Evolutionary conservation across 2,329 filamentous ascomycete genomes (phyloP).

Genomic region (Ciborinia camelliae): DNA sequence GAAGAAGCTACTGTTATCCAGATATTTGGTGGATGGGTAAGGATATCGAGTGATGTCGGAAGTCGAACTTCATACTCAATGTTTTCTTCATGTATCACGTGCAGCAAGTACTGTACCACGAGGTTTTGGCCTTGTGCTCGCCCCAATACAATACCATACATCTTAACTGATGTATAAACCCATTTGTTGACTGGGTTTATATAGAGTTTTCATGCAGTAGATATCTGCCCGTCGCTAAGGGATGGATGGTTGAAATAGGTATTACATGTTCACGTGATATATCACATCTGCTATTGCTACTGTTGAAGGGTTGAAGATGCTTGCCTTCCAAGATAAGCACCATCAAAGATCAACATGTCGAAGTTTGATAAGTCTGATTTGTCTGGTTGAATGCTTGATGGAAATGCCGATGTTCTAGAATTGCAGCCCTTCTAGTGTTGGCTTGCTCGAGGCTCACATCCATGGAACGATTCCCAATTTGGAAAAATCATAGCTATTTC

Average conservation of each 20-base stretch:
- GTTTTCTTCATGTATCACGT: not conserved
- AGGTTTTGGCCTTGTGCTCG: no score
- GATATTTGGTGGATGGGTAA: not conserved
- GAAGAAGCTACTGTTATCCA: not conserved
- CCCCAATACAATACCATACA: not conserved
- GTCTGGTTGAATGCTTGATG: not conserved
- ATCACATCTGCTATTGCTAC: not conserved
- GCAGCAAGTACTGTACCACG: not conserved
- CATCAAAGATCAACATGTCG: not conserved
- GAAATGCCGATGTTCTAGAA: not conserved
- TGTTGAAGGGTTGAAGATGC: no score
- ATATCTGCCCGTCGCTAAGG: no score
- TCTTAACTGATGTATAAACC: not conserved
- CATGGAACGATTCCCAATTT: no score
- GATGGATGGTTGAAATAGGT: not conserved
- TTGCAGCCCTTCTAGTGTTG: no score
- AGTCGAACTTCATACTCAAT: not conserved
- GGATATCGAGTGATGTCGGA: not conserved
- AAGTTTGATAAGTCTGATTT: not conserved
- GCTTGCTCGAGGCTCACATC: not conserved
- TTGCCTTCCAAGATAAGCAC: no score
- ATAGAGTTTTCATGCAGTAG: not conserved
- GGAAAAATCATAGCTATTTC: no score
- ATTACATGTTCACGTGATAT: not conserved
- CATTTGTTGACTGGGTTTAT: no score